These are phyloP conservation scores for Pseudogymnoascus sp. DNA, from an alignment of 2,329 filamentous ascomycete genomes.

Conservation along the genomic window DNA sequence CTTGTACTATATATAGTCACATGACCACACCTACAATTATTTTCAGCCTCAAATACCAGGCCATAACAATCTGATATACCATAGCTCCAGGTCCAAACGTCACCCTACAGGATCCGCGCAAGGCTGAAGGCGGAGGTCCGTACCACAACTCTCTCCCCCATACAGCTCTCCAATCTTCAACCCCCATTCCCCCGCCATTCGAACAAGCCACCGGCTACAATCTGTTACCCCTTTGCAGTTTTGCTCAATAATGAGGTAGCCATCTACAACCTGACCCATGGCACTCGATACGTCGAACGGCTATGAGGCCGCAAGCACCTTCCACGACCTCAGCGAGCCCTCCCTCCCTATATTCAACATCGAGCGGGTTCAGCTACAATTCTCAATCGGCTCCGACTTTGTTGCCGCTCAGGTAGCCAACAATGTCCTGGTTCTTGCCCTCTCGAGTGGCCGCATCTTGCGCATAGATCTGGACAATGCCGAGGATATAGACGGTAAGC, in stretches of 20 bases:
- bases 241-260: conserved; percentile 9
- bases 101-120: conserved; percentile 7
- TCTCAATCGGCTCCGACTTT: conserved; percentile 90
- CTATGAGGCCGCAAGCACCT: conserved; percentile 60
- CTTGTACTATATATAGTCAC: neutral
- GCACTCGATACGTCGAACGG: conserved; percentile 64
- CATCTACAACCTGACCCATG: conserved; percentile 39
- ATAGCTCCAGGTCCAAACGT: conserved; percentile 7
- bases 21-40: neutral
- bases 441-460: conserved; percentile 86
- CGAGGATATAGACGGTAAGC: conserved; percentile 81
- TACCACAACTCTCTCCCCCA: neutral
- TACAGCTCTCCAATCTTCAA: neutral
- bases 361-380: conserved; percentile 85
- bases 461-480: conserved; percentile 90
- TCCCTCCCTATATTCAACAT: conserved; percentile 88
- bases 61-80: neutral
- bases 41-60: neutral
- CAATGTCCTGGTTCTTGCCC: conserved; percentile 86
- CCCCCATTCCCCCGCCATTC: neutral
- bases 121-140: conserved; percentile 5
- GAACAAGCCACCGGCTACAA: neutral
- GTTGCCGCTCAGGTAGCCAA: conserved; percentile 95
- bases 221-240: neutral
- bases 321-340: conserved; percentile 52